phyloP scores from a whole-genome alignment of 805 yeast species.

The Kockiozyma suomiensis region DNA sequence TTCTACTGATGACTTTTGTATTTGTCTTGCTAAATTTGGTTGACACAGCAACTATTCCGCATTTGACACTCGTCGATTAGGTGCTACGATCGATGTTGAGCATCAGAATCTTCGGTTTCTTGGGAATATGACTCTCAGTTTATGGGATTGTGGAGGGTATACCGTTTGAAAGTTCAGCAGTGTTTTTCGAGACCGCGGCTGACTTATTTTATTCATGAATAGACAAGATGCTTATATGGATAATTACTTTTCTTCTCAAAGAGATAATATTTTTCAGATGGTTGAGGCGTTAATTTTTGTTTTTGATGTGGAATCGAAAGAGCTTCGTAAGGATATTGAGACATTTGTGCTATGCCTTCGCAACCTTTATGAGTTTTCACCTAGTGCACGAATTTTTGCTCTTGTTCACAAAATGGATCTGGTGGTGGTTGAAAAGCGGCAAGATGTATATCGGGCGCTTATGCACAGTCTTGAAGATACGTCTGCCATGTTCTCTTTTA shows the following conservation, averaged over 20 bases:
- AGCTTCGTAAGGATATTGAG: slow-evolving; percentile 89
- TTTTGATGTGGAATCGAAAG: slow-evolving; percentile 92
- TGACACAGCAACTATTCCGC: slow-evolving; percentile 79
- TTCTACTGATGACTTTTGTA: not conserved
- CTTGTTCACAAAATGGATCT: slow-evolving; percentile 94
- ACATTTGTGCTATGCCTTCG: slow-evolving; percentile 82
- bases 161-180: not conserved
- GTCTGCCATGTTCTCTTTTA: slow-evolving; percentile 45
- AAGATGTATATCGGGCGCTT: slow-evolving; percentile 77
- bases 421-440: slow-evolving; percentile 47
- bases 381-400: slow-evolving; percentile 88
- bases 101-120: slow-evolving; percentile 90
- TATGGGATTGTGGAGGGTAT: slow-evolving; percentile 96
- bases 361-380: slow-evolving; percentile 79
- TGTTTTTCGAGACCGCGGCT: not conserved
- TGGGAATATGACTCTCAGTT: slow-evolving; percentile 90
- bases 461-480: slow-evolving; percentile 77
- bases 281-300: slow-evolving; percentile 95
- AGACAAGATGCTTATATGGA: slow-evolving; percentile 94
- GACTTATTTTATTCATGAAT: not conserved
- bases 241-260: slow-evolving; percentile 82
- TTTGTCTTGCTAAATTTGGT: not conserved
- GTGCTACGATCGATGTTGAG: slow-evolving; percentile 98
- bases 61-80: slow-evolving; percentile 89
- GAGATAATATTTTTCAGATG: slow-evolving; percentile 91